phyloP scores from a whole-genome alignment of 345 rosid species.

The Mallotus nudiflorus region DNA sequence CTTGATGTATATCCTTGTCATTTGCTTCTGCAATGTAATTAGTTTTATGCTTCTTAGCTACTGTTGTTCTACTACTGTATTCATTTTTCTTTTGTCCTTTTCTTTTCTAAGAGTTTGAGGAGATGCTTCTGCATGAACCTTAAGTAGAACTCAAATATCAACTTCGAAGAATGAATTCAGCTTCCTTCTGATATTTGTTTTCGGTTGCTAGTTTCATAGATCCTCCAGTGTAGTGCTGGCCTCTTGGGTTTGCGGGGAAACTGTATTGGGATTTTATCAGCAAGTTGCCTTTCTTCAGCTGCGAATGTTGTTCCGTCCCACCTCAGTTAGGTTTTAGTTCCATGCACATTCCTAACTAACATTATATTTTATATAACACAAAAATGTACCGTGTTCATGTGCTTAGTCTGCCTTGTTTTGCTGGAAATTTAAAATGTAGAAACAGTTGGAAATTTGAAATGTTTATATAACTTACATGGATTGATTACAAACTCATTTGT shows the following conservation, averaged over 20 bases:
- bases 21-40: not conserved
- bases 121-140: constrained; percentile 19
- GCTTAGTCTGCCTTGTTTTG: not conserved
- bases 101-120: constrained; percentile 49
- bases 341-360: constrained; percentile 26
- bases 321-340: not conserved
- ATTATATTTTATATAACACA: constrained; percentile 8
- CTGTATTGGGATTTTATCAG: constrained; percentile 12
- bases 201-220: constrained; percentile 13
- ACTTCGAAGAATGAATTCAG: constrained; percentile 57
- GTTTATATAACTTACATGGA: too few relatives aligned
- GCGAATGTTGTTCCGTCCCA: constrained; percentile 6
- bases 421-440: not conserved
- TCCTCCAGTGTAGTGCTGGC: constrained; percentile 8
- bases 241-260: constrained; percentile 17
- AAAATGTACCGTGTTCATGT: constrained; percentile 23
- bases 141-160: constrained; percentile 35
- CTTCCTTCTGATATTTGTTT: constrained; percentile 32
- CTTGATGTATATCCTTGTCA: not conserved
- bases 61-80: not conserved
- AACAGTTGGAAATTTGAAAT: too few relatives aligned
- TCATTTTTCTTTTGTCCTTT: not conserved
- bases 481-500: too few relatives aligned
- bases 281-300: constrained; percentile 8
- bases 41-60: not conserved